These are phyloP conservation scores for Neonectria hederae DNA, from an alignment of 2,329 filamentous ascomycete species.

Conservation along the genomic window DNA sequence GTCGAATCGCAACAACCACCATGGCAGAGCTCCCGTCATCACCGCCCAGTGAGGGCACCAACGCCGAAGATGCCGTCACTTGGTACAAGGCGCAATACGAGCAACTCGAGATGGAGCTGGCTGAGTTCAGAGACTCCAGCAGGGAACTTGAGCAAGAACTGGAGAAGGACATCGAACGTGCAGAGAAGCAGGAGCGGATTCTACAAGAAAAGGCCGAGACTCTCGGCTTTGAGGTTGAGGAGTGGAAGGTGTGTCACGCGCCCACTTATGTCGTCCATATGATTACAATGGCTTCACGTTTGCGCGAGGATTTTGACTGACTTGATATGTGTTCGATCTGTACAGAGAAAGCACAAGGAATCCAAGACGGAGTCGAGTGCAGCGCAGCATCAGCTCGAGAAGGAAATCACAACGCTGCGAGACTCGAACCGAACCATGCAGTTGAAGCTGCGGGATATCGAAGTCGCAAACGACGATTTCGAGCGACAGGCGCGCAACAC, in stretches of 20 bases:
- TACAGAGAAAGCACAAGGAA: slow-evolving; percentile 92
- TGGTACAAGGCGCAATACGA: slow-evolving; percentile 99
- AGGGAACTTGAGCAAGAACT: slow-evolving; percentile 93
- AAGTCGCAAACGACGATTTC: slow-evolving; percentile 98
- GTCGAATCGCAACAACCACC: slow-evolving; percentile 29
- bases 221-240: slow-evolving; percentile 88
- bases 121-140: slow-evolving; percentile 93
- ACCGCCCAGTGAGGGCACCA: slow-evolving; percentile 64
- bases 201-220: slow-evolving; percentile 88
- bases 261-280: not conserved
- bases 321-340: slow-evolving; percentile 23
- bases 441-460: slow-evolving; percentile 88
- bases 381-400: slow-evolving; percentile 88
- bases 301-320: slow-evolving; percentile 20
- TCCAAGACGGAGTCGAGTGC: slow-evolving; percentile 87
- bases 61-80: slow-evolving; percentile 78
- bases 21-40: slow-evolving; percentile 71
- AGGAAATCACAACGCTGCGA: slow-evolving; percentile 92
- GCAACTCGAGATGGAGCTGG: slow-evolving; percentile 87
- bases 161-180: slow-evolving; percentile 94
- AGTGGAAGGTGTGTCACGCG: slow-evolving; percentile 84
- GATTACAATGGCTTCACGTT: not conserved
- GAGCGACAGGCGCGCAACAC: slow-evolving; percentile 96
- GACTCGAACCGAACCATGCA: slow-evolving; percentile 85
- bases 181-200: slow-evolving; percentile 89